These are phyloP conservation scores for Cercophora newfieldiana DNA, from an alignment of 495 filamentous ascomycete genomes.

Conservation along the genomic window DNA sequence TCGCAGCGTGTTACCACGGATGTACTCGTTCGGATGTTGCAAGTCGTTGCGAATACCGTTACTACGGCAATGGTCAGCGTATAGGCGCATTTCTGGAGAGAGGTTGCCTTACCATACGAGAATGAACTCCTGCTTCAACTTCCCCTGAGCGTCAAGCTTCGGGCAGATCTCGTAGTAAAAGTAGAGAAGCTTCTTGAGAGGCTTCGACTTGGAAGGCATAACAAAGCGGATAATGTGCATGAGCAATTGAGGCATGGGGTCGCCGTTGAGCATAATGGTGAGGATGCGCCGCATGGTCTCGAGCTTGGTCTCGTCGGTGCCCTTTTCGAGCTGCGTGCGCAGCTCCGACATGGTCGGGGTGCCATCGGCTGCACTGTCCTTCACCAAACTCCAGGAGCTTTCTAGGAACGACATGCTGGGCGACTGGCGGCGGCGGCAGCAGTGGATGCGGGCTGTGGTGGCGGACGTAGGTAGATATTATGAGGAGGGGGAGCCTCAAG, in stretches of 20 bases:
- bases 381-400: constrained; percentile 89
- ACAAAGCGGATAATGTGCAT: constrained; percentile 99
- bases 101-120: constrained; percentile 79
- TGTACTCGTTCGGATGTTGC: constrained; percentile 97
- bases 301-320: constrained; percentile 92
- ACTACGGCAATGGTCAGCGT: constrained; percentile 48
- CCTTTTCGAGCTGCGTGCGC: constrained; percentile 93
- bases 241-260: constrained; percentile 89
- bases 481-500: constrained; percentile 12
- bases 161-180: constrained; percentile 99
- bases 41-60: constrained; percentile 98
- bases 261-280: constrained; percentile 96
- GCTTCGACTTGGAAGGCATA: constrained; percentile 95
- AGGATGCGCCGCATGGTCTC: constrained; percentile 98
- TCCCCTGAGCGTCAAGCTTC: constrained; percentile 85
- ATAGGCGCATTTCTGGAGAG: not conserved
- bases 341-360: constrained; percentile 87
- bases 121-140: constrained; percentile 99
- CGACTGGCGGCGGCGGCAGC: constrained; percentile 23
- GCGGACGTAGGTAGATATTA: constrained; percentile 5
- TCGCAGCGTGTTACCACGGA: constrained; percentile 92
- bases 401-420: constrained; percentile 93
- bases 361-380: constrained; percentile 87
- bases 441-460: constrained; percentile 15
- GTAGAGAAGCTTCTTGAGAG: constrained; percentile 97